Evolutionary conservation across 129 eudicot genomes (phyloP).

Genomic region (Calendula officinalis): DNA sequence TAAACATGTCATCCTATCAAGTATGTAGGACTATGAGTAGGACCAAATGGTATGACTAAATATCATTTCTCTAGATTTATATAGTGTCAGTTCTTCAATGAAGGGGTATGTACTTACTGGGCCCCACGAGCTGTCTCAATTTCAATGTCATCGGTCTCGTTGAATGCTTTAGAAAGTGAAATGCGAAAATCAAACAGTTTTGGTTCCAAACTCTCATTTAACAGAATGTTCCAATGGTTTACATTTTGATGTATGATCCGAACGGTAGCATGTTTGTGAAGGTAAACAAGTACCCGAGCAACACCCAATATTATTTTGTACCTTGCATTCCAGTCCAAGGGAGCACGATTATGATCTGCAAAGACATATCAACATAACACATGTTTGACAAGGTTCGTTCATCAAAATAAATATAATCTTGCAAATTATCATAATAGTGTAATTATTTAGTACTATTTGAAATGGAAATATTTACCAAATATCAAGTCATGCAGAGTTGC

Average conservation of each 20-base stretch:
- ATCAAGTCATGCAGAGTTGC: too few species aligned
- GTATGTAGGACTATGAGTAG: too few species aligned
- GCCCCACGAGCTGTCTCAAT: background rate
- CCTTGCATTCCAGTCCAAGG: conserved; percentile 4
- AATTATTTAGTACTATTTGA: too few species aligned
- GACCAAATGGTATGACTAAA: too few species aligned
- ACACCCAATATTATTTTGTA: conserved; percentile 14
- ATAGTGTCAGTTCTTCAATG: too few species aligned
- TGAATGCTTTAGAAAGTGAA: background rate
- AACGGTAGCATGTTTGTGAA: conserved; percentile 2
- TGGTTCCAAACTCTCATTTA: conserved; percentile 3
- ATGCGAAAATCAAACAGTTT: background rate
- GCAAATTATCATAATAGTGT: background rate
- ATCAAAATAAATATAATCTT: too few species aligned
- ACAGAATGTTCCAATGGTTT: background rate
- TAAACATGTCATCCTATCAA: too few species aligned
- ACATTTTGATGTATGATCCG: conserved; percentile 6
- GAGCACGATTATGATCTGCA: background rate
- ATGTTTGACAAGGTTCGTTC: too few species aligned
- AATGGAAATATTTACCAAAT: too few species aligned
- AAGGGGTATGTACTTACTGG: background rate
- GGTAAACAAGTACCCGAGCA: conserved; percentile 14
- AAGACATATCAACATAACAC: background rate
- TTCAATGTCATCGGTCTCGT: background rate
- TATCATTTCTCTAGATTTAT: too few species aligned